Evolutionary conservation across 805 yeast species (phyloP), one percentile per base, ranked within the genome.

Genomic region (Kazachstania kunashirensis): DNA sequence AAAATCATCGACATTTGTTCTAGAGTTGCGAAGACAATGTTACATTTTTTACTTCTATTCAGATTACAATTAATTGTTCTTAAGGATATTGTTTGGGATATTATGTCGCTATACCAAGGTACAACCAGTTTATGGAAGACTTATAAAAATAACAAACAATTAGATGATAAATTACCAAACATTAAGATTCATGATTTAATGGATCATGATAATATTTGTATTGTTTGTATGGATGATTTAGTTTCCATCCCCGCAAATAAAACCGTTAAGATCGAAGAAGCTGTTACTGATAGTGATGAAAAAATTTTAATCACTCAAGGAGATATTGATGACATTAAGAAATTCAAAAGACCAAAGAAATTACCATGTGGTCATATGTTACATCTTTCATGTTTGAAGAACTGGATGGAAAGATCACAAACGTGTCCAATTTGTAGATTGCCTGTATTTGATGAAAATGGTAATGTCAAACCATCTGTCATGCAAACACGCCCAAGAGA

Each of bases 221-320:
- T 85, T 43, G 81, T 89, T 28, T 89, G 98, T 61, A 76, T 95
- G 48, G 97, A 92, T 47, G 95, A 84, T 43, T 80, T 89, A 89
- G 57, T 66, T 5, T 52, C 75, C 4, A 28, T 36, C 6, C 26
- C 36, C 18, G 30, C 34, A 7, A 28, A 23, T 10, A 33, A 33
- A 21, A 18, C 20, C 3, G 32, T 20, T 5, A 35, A 24, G 19
- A 14, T 12, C 15, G 24, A 35, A 20, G 19, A 30, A 10, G 34
- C 11, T 24, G 14, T 10, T 14, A 13, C 13, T 9, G 33, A 29
- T 4, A 13, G 12, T 8, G 23, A 31, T 24, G 24, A 29, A 21
- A 19, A 21, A 5, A 19, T 18, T 3, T 24, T 19, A 6, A 19
- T 28, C 5, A 33, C 43, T 13, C 45, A 42, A 34, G 31, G 13